Conservation (phyloP, 179 eudicot genomes). For the Amaranthus tricolor region DNA sequence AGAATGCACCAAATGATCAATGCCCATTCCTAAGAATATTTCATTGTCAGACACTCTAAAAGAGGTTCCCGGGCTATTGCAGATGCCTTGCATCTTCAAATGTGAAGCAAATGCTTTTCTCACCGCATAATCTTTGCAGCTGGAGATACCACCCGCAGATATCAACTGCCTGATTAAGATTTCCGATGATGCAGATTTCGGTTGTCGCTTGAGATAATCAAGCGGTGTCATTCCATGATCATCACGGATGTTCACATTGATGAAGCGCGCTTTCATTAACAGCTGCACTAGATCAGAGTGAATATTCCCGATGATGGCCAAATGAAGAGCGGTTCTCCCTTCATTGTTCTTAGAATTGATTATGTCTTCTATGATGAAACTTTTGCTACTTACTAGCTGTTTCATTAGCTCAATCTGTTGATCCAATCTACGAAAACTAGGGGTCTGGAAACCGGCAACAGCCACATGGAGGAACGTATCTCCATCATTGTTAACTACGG, state of each 20-base stretch:
- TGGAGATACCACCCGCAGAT: slow-evolving; percentile 81
- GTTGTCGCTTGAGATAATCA: slow-evolving; percentile 75
- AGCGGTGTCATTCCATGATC: slow-evolving; percentile 74
- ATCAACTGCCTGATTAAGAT: slow-evolving; percentile 62
- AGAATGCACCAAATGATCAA: slow-evolving; percentile 39
- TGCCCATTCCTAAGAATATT: slow-evolving; percentile 53
- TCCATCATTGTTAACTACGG: slow-evolving; percentile 53
- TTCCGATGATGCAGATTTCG: slow-evolving; percentile 65
- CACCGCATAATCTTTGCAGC: slow-evolving; percentile 59
- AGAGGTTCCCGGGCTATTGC: slow-evolving; percentile 82
- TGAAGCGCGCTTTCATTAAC: slow-evolving; percentile 58
- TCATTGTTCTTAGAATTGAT: slow-evolving; percentile 51
- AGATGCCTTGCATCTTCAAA: slow-evolving; percentile 57
- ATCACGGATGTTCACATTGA: slow-evolving; percentile 67
- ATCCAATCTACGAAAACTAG: slow-evolving; percentile 72
- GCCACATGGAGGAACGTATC: slow-evolving; percentile 78
- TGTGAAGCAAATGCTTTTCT: slow-evolving; percentile 79
- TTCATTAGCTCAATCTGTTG: slow-evolving; percentile 74
- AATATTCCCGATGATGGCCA: slow-evolving; percentile 69
- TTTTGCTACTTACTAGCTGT: slow-evolving; percentile 42
- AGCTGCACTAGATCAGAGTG: slow-evolving; percentile 66
- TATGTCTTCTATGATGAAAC: slow-evolving; percentile 46
- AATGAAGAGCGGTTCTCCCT: slow-evolving; percentile 81
- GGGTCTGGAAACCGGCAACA: slow-evolving; percentile 74
- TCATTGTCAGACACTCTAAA: slow-evolving; percentile 69